Percentiles rank a stretch among this genome's conserved stretches.
Evolutionary conservation across 768 basidiomycete species (phyloP).

Genomic region (Gloeostereum incarnatum): DNA sequence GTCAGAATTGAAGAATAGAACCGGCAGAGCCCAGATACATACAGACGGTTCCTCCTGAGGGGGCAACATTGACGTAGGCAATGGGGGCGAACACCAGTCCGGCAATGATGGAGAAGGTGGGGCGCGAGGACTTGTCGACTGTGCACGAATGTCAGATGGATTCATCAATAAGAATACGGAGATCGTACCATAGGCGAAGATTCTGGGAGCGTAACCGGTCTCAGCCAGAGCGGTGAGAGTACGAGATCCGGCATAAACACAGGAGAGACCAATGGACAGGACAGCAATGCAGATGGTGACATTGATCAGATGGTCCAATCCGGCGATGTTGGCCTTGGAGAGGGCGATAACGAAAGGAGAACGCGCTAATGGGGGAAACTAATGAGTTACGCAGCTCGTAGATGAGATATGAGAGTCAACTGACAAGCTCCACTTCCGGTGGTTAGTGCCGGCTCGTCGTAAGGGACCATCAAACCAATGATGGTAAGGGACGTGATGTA

Average conservation of each 20-base stretch:
- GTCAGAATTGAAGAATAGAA: background rate
- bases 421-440: conserved; percentile 24
- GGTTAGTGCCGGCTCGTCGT: conserved; percentile 23
- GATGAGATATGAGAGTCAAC: conserved; percentile 1
- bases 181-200: conserved; percentile 28
- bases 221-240: conserved; percentile 36
- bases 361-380: conserved; percentile 14
- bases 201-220: conserved; percentile 35
- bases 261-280: conserved; percentile 34
- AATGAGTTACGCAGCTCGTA: background rate
- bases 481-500: conserved; percentile 34
- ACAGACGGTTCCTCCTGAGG: conserved; percentile 30
- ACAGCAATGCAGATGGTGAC: conserved; percentile 36
- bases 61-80: conserved; percentile 27
- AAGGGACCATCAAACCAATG: conserved; percentile 30
- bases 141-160: background rate
- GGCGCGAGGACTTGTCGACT: conserved; percentile 39
- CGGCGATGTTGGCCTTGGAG: conserved; percentile 27
- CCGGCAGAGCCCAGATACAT: conserved; percentile 6
- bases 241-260: conserved; percentile 35
- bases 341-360: conserved; percentile 38
- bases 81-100: conserved; percentile 28
- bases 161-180: too few relatives aligned
- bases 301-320: conserved; percentile 34
- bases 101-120: conserved; percentile 28